Evolutionary conservation across 1,284 basidiomycete species (phyloP), one percentile per base, ranked within the genome.

Genomic region (Sanguinoderma infundibulare): DNA sequence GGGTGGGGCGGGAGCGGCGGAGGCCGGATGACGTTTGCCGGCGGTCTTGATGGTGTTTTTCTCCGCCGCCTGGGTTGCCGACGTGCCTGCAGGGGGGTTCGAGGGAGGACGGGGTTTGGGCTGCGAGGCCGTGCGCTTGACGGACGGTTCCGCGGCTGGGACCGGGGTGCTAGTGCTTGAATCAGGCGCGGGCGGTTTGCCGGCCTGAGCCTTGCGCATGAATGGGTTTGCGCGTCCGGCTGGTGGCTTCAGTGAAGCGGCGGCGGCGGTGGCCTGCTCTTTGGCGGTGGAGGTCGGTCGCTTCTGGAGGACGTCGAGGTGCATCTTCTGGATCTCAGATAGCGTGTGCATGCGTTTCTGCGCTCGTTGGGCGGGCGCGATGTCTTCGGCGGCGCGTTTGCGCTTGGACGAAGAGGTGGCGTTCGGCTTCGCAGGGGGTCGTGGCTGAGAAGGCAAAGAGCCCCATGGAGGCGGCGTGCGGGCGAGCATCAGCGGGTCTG

Each of bases 401-500:
- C 61, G 64, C 35, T 62, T 60, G 24, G 36, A 26, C n/a, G n/a
- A n/a, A n/a, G n/a, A n/a, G n/a, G n/a, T 0, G 60, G 61, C 56
- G 56, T 62, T 8, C 36, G 14, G 20, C 50, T 46, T n/a, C 15
- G 38, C 7, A 36, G 12, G 53, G 17, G 38, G 32, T 2, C 53
- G 42, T 4, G 60, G 65, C 2, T 56, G 51, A 1, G 55, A 34
- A 15, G 67, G 67, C 12, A 73, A 63, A 6, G 51, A 46, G 34
- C 61, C 67, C 80, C 80, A 83, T 15, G 79, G 73, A 2, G 78
- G 80, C 1, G 79, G 79, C 1, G 69, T 60, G 7, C 83, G 81
- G 66, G 76, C 82, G 22, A 85, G 78, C 74, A 79, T 80, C 26
- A 82, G 71, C 14, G 67, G 63, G 22, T 74, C 66, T 30, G 64